Evolutionary conservation across 768 basidiomycete species (phyloP).

Genomic region (Dioszegia aurantiaca): DNA sequence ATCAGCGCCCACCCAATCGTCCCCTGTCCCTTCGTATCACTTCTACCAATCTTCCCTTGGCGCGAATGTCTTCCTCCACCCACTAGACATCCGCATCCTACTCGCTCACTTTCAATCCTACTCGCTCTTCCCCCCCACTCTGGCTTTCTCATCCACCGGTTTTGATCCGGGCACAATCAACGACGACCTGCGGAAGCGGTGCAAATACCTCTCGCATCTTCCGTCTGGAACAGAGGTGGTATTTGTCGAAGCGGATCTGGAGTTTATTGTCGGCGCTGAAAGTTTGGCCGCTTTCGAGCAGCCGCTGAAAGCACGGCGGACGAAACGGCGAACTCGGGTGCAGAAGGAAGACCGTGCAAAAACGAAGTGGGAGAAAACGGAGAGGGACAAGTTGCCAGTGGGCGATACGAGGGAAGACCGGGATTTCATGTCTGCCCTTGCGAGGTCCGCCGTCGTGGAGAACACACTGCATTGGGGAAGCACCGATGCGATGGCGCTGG

Average conservation of each 20-base stretch:
- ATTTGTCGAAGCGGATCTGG: slow-evolving; percentile 84
- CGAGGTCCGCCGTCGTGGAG: slow-evolving; percentile 37
- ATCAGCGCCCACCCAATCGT: slow-evolving; percentile 62
- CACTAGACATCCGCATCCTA: slow-evolving; percentile 90
- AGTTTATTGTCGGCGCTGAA: slow-evolving; percentile 69
- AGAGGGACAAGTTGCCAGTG: slow-evolving; percentile 58
- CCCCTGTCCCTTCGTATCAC: slow-evolving; percentile 84
- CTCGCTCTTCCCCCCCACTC: slow-evolving; percentile 71
- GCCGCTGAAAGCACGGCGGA: slow-evolving; percentile 69
- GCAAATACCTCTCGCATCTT: slow-evolving; percentile 90
- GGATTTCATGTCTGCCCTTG: slow-evolving; percentile 45
- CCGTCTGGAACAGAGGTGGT: slow-evolving; percentile 89
- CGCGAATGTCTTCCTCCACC: slow-evolving; percentile 85
- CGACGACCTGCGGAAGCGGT: slow-evolving; percentile 88
- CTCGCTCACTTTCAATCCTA: slow-evolving; percentile 72
- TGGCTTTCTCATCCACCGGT: slow-evolving; percentile 76
- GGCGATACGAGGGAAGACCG: slow-evolving; percentile 28
- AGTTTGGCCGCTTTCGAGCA: slow-evolving; percentile 79
- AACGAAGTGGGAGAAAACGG: slow-evolving; percentile 68
- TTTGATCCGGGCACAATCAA: slow-evolving; percentile 61
- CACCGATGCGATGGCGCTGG: neutral
- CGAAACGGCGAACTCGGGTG: slow-evolving; percentile 74
- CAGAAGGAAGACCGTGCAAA: slow-evolving; percentile 84
- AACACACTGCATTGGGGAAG: slow-evolving; percentile 12
- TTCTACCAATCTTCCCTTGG: slow-evolving; percentile 95